Conservation (phyloP, 208 protist species). For the Leishmania major region DNA sequence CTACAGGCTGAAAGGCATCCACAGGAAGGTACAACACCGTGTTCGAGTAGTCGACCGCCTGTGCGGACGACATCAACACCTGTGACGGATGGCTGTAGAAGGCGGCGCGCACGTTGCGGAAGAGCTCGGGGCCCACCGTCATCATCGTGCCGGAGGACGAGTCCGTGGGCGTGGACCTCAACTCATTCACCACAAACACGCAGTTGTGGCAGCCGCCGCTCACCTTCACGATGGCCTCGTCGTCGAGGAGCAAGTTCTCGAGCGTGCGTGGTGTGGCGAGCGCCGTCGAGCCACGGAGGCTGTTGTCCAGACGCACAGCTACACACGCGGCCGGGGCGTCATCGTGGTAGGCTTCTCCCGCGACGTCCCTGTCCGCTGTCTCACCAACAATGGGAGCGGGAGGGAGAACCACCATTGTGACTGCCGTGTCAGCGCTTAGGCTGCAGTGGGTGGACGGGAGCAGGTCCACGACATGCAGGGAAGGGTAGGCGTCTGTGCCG, state of each 20-base stretch:
- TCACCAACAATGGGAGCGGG: slow-evolving; percentile 14
- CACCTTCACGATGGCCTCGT: slow-evolving; percentile 38
- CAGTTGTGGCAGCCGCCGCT: slow-evolving; percentile 38
- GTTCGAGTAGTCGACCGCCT: slow-evolving; percentile 22
- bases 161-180: background rate
- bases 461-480: slow-evolving; percentile 60
- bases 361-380: background rate
- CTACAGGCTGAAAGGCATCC: slow-evolving; percentile 30
- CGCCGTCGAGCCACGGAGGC: slow-evolving; percentile 34
- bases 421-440: slow-evolving; percentile 32
- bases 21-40: slow-evolving; percentile 21
- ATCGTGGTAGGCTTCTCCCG: background rate
- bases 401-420: slow-evolving; percentile 70
- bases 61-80: background rate
- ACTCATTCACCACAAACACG: slow-evolving; percentile 34
- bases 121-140: slow-evolving; percentile 46
- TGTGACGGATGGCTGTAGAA: slow-evolving; percentile 20
- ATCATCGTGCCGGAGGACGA: slow-evolving; percentile 1
- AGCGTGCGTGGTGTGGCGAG: slow-evolving; percentile 23
- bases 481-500: slow-evolving; percentile 36
- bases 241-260: slow-evolving; percentile 37
- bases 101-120: slow-evolving; percentile 70
- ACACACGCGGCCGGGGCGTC: slow-evolving; percentile 7
- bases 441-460: slow-evolving; percentile 51
- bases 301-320: slow-evolving; percentile 40